Evolutionary conservation across 352 stramenopile genomes (phyloP).

Genomic region (Phytopythium vexans): DNA sequence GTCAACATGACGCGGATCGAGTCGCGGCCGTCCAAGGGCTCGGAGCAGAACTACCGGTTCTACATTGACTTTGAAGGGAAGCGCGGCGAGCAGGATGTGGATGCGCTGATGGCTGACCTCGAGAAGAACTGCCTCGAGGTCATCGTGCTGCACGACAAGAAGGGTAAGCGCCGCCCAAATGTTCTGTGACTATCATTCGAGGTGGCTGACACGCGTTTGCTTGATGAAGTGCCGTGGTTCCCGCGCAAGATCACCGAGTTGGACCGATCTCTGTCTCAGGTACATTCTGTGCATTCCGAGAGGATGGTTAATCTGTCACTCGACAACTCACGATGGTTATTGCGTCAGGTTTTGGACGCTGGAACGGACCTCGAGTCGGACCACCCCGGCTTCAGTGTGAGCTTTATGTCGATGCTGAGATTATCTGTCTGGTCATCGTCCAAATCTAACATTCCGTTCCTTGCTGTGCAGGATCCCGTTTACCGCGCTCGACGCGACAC

Average conservation of each 20-base stretch:
- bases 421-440: neutral
- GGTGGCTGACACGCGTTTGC: neutral
- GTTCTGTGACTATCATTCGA: neutral
- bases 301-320: neutral
- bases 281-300: neutral
- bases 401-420: slow-evolving; percentile 7
- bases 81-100: slow-evolving; percentile 68
- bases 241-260: slow-evolving; percentile 82
- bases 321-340: neutral
- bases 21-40: slow-evolving; percentile 86
- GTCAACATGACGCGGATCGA: slow-evolving; percentile 97
- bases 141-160: slow-evolving; percentile 93
- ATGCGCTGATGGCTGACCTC: slow-evolving; percentile 87
- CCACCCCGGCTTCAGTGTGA: slow-evolving; percentile 93
- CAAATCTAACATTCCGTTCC: no score
- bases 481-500: slow-evolving; percentile 89
- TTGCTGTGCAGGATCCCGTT: slow-evolving; percentile 52
- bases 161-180: slow-evolving; percentile 34
- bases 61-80: slow-evolving; percentile 92
- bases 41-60: slow-evolving; percentile 89
- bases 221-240: slow-evolving; percentile 70
- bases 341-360: slow-evolving; percentile 88
- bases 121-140: slow-evolving; percentile 86
- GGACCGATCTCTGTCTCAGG: slow-evolving; percentile 64
- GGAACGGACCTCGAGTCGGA: slow-evolving; percentile 91